Evolutionary conservation across 345 rosid species (phyloP), one percentile per base, ranked within the genome.

Genomic region (Rhodomyrtus tomentosa): DNA sequence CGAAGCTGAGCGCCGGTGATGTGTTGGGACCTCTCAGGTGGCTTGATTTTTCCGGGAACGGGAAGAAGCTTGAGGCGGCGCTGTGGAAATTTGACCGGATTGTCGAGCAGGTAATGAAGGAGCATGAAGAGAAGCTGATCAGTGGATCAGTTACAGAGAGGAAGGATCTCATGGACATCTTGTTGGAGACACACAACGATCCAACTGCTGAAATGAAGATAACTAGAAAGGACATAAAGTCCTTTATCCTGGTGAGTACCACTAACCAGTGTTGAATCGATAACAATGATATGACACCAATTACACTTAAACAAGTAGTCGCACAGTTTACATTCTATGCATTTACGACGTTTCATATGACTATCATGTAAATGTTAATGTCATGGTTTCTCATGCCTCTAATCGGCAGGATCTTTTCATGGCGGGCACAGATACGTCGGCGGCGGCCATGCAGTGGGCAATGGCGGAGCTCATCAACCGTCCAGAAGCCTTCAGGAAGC

Each of bases 1-100:
- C 93, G 84, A 95, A 92, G 88, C 84, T 94, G 54, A 86, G 88
- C 82, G 86, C 88, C 10, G 95, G 92, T 27, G 93, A 92, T n/a
- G 89, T 95, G 22, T 88, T 94, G 84, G 98, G 98, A 25, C 96
- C 95, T 18, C 81, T 94, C 53, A 92, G 87, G 83, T 76, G 89
- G 27, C 52, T 94, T 62, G 96, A 94, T 74, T 87, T 92, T 84
- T 94, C 93, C 0, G 92, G 97, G 51, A 92, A 89, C 16, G 94
- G 95, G 42, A 87, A 87, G 91, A 91, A 85, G 87, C 85, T 94
- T 21, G 84, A 83, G 80, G 88, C 90, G 20, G 92, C 90, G 1
- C 84, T 90, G 85, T 80, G 85, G 86, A 87, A 87, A 80, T 94
- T 84, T 82, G 96, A 94, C 50, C 27, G 81, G 84, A 74, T 93